Evolutionary conservation across 257 asterid genomes (phyloP), one percentile per base, ranked within the genome.

Genomic region (Striga asiatica): DNA sequence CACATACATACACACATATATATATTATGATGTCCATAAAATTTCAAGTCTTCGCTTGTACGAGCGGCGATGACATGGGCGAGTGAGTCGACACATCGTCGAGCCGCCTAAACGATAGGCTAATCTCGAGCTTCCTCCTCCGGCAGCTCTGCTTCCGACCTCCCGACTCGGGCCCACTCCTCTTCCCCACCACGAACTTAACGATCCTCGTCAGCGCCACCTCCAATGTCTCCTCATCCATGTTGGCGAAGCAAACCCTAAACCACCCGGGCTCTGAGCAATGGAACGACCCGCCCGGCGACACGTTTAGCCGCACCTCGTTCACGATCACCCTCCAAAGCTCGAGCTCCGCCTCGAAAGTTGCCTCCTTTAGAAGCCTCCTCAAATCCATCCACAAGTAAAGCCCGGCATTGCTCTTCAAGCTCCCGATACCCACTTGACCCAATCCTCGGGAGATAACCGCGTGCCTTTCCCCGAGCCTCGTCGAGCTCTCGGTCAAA

Each of bases 361-460:
- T 71, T 0, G 74, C 35, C 37, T 73, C 78, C 45, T 65, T 46
- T 22, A 84, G 47, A 1, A 84, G 38, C 0, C 37, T 55, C 18
- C 94, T 73, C 57, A 88, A 58, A 53, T 88, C 94, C 95, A 88
- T 80, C 95, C 97, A 88, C n/a, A 82, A 77, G 5, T 72, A 88
- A 0, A 84, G 69, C 4, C 97, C 97, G 0, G 89, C 95, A 47
- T 82, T 82, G 73, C 93, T 78, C 21, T 68, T 54, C 70, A 89
- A 52, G 51, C 96, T 82, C 9, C 50, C 60, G 5, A 85, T 79
- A 4, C 79, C 89, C 0, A 71, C 76, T 27, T 69, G 60, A 2
- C 59, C 64, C 0, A 89, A 72, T 16, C 89, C 84, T 0, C 16
- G 4, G 0, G 70, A 68, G 25, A 85, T 77, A 1, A 18, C 5